A percentile compares a stretch with the other conserved stretches of the same genome.
phyloP scores from a whole-genome alignment of 23 red algal genomes.

The Gracilaria gracilis region DNA sequence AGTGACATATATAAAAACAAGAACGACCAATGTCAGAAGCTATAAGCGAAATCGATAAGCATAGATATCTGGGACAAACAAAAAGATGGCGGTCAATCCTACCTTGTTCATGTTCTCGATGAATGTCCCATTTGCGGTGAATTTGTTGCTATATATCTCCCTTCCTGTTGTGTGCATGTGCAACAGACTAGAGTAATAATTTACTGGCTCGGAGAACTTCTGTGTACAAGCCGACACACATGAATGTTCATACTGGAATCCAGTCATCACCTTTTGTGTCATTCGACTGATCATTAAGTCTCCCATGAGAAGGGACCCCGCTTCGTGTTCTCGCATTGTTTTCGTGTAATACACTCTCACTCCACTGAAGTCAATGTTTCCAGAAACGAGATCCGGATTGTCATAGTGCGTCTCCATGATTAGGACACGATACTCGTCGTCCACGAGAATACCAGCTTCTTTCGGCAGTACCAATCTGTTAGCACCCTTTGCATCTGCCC shows the following conservation, averaged over 20 bases:
- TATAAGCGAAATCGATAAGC: neutral
- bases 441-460: conserved; percentile 59
- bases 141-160: conserved; percentile 65
- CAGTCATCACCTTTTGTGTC: conserved; percentile 5
- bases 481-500: conserved; percentile 44
- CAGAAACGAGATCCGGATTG: conserved; percentile 17
- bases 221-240: conserved; percentile 69
- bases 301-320: conserved; percentile 56
- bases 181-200: conserved; percentile 43
- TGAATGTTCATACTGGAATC: conserved; percentile 43
- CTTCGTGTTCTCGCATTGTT: conserved; percentile 42
- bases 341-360: conserved; percentile 56
- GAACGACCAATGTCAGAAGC: neutral
- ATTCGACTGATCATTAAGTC: conserved; percentile 33
- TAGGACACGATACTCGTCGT: neutral
- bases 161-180: conserved; percentile 70
- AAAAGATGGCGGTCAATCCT: neutral
- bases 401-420: conserved; percentile 72
- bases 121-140: conserved; percentile 53
- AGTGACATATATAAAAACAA: neutral
- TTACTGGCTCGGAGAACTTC: conserved; percentile 22
- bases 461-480: conserved; percentile 29
- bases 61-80: neutral
- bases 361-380: conserved; percentile 31
- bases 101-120: conserved; percentile 57